Base-by-base conservation (phyloP, 208 protist species). In the Wallacemonas collosoma region DNA sequence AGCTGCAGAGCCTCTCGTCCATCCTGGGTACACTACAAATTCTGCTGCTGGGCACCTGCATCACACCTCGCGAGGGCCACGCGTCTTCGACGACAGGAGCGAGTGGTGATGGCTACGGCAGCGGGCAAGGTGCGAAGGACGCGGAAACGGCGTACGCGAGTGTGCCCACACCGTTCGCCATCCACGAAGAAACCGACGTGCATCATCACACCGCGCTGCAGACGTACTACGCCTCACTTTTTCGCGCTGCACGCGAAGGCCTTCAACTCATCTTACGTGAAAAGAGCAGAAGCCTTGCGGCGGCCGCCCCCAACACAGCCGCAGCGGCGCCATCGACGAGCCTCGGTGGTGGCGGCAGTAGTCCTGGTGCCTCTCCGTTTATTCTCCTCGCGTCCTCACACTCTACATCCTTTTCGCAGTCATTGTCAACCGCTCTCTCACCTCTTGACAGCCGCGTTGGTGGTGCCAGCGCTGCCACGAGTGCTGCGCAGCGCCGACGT, bases 1-100 rank as follows among this genome's bases (percentile, higher is more conserved):
- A 73, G 38, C 64, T 75, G 41, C 38, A 65, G 8, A 74, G 77
- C 7, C 80, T 94, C 36, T 76, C 83, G 6, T 82, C 88, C 39
- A 82, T 86, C 17, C 81, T 90, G 55, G 83, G 84, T 26, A 81
- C 81, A n/a, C 71, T 94, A 64, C 89, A 94, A 57, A 73, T 94
- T 38, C 73, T 91, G 50, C 76, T 91, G 9, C 83, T 94, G n/a
- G 84, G 89, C 66, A 77, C 86, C 12, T 89, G 86, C 55, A 88
- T 57, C 73, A 73, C 60, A 75, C 53, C 43, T 61, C 11, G 56
- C 38, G 3, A 35, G 56, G 26, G 26, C 26, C 26, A 26, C 26
- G 26, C 26, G 26, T 26, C 26, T 26, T 38, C 56, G 56, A 50
- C 45, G 45, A 6, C 45, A 12, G 8, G 8, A 12, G 6, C 51